Evolutionary conservation across 768 basidiomycete genomes (phyloP), one percentile per base, ranked within the genome.

Genomic region (Paxillus rubicundulus): DNA sequence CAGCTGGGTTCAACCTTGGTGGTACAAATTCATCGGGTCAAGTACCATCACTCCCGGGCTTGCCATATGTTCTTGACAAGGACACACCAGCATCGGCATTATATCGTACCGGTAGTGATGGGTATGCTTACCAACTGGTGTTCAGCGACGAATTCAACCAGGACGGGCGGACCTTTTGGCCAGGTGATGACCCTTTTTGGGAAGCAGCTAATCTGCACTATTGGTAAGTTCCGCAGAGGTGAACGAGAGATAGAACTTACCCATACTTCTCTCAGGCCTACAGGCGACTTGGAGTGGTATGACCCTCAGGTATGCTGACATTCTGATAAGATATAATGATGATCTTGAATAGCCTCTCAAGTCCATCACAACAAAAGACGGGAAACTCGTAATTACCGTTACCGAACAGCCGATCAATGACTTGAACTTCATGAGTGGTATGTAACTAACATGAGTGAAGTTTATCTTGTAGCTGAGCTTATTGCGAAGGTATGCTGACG

Each of bases 121-220:
- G 94, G 2, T 75, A 86, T 51, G 69, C 76, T 8, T 95, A 92
- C 64, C 74, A 85, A 49, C 82, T 99, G 28, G 87, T 91, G 2
- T 98, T 94, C 73, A 92, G 89, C 50, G 89, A 91, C 66, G 89
- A 91, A 70, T 96, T 85, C 78, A 85, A 83, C 74, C 80, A 56
- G 65, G 87, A 75, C 58, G 94, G 76, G 56, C 84, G 65, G 72
- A 89, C 77, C 69, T 89, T 82, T 79, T 93, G 59, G 79, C 88
- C 70, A 65, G 96, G 79, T 63, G 96, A 86, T 74, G 94, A 79
- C 78, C 82, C 77, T 65, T 96, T 71, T 67, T 88, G 86, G 93
- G 92, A 95, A 65, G 95, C 89, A 20, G 84, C 78, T 9, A 85
- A 96, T 66, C 67, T 95, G 30, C 83, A 95, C 65, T 97, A 96